A percentile compares a stretch with the other conserved stretches of the same genome.
These are phyloP conservation scores for Chalciporus sphaerocephalus DNA, from an alignment of 768 basidiomycete genomes.

Conservation along the genomic window DNA sequence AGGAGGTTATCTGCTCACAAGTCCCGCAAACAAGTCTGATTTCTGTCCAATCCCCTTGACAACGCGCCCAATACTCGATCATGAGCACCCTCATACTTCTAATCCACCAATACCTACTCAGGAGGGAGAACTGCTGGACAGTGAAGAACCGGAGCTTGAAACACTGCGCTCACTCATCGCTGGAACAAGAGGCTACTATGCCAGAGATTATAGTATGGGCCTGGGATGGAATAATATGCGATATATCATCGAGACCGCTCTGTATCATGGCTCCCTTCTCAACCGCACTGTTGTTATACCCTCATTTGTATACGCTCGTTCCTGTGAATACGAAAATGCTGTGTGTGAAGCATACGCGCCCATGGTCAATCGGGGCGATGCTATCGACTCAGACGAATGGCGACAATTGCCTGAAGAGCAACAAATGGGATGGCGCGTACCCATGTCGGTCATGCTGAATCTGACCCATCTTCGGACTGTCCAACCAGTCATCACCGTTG, in stretches of 20 bases:
- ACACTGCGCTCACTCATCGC: conserved; percentile 32
- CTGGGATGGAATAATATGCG: conserved; percentile 51
- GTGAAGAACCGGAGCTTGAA: conserved; percentile 28
- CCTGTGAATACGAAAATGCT: conserved; percentile 34
- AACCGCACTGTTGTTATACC: conserved; percentile 43
- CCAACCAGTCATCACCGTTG: conserved; percentile 38
- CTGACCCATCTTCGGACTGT: conserved; percentile 36
- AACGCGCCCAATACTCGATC: neutral
- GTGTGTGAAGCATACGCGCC: conserved; percentile 39
- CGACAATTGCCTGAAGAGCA: conserved; percentile 33
- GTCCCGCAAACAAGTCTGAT: conserved; percentile 13
- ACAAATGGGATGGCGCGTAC: conserved; percentile 35
- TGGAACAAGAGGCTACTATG: conserved; percentile 41
- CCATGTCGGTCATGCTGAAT: conserved; percentile 39
- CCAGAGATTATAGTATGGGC: conserved; percentile 41
- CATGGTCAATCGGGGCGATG: conserved; percentile 45
- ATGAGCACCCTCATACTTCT: neutral
- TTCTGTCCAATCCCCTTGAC: conserved; percentile 21
- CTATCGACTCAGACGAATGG: conserved; percentile 41
- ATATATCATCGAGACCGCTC: conserved; percentile 44
- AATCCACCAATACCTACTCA: neutral
- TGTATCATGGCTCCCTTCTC: conserved; percentile 41
- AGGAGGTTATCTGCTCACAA: conserved; percentile 23
- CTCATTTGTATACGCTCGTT: conserved; percentile 43
- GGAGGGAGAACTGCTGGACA: conserved; percentile 12